A percentile compares a stretch with the other conserved stretches of the same genome.
phyloP scores from a whole-genome alignment of 164 flowering plant species.

The Aristolochia fimbriata region DNA sequence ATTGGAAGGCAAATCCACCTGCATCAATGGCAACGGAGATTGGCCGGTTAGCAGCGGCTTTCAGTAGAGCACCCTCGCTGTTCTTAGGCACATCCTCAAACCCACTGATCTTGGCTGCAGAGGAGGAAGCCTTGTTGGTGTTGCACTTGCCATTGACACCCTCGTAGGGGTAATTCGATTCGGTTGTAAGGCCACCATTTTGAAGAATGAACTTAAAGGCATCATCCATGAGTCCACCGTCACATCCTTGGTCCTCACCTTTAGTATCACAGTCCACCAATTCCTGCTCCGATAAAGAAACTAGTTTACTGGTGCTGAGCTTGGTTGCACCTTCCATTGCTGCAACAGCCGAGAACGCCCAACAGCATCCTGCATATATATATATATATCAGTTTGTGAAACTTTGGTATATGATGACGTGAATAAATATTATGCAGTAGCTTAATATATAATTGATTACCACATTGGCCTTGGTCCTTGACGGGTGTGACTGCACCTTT shows the following conservation, averaged over 20 bases:
- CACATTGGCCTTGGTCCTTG: slow-evolving; percentile 20
- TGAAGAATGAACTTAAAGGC: slow-evolving; percentile 19
- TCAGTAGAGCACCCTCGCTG: slow-evolving; percentile 2
- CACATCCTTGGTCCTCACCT: slow-evolving; percentile 10
- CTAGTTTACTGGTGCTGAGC: slow-evolving; percentile 16
- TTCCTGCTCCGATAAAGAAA: slow-evolving; percentile 25
- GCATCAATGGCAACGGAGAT: slow-evolving; percentile 6
- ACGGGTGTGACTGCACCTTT: slow-evolving; percentile 10
- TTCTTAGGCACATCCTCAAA: no score
- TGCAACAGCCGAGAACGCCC: slow-evolving; percentile 33
- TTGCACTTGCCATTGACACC: slow-evolving; percentile 18
- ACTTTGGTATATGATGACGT: background rate
- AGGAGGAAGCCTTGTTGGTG: slow-evolving; percentile 3
- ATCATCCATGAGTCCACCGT: slow-evolving; percentile 20
- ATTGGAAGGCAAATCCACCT: slow-evolving; percentile 2
- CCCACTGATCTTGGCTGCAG: background rate
- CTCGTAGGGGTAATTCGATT: slow-evolving; percentile 16
- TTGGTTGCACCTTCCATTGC: slow-evolving; percentile 22
- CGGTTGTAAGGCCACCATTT: slow-evolving; percentile 11
- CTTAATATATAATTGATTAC: slow-evolving; percentile 4
- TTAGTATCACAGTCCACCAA: slow-evolving; percentile 21
- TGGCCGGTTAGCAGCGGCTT: slow-evolving; percentile 8
- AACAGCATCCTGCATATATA: slow-evolving; percentile 19
- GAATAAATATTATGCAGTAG: background rate
- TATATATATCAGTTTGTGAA: background rate